Percentiles rank a stretch among this genome's conserved stretches.
Evolutionary conservation across 2,329 filamentous ascomycete genomes (phyloP).

Genomic region (Scedosporium apiospermum): DNA sequence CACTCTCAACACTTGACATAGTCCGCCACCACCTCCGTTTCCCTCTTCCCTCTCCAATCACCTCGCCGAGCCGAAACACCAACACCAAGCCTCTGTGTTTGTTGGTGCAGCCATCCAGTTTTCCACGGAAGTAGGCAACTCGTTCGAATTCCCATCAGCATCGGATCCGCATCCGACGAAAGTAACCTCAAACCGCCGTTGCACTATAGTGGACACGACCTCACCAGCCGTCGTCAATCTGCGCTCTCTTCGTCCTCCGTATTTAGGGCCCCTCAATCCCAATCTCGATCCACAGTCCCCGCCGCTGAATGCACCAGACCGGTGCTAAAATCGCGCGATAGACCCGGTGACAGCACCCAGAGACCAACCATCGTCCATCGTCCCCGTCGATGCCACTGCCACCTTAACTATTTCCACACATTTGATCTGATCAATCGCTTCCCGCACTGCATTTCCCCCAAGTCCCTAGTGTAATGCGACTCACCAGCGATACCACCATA

Average conservation of each 20-base stretch:
- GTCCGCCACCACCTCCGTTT: not conserved
- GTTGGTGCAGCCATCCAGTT: too few species aligned
- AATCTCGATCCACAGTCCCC: not conserved
- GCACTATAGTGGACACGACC: not conserved
- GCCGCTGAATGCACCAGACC: not conserved
- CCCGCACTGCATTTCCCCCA: not conserved
- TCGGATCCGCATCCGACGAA: too few species aligned
- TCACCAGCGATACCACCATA: not conserved
- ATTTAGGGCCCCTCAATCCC: not conserved
- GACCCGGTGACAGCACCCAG: not conserved
- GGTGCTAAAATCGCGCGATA: conserved; percentile 1
- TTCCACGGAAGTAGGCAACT: too few species aligned
- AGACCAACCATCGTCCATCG: not conserved
- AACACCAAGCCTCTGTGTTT: too few species aligned
- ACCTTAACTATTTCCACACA: not conserved
- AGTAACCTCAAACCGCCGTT: too few species aligned
- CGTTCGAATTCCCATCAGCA: too few species aligned
- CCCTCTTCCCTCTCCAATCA: too few species aligned
- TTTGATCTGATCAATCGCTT: not conserved
- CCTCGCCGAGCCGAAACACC: too few species aligned
- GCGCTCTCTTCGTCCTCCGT: not conserved
- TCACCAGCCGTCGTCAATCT: not conserved
- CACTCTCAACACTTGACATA: too few species aligned
- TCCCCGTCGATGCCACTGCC: not conserved
- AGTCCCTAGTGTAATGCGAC: not conserved